Base-by-base conservation (phyloP, 352 stramenopile species). In the Phytophthora rubi region DNA sequence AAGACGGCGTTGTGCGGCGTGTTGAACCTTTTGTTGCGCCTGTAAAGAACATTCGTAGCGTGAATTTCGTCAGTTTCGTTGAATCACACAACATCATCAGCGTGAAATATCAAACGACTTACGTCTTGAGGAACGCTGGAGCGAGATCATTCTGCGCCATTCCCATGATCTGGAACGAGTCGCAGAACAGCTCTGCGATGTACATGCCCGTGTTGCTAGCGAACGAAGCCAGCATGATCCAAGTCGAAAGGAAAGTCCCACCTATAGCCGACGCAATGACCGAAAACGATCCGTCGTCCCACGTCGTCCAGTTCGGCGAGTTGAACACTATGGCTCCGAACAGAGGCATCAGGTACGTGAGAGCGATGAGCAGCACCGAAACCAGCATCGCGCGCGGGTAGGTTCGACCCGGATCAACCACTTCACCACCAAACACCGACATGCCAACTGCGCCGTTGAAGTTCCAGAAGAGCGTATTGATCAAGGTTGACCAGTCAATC, bases 401-500 rank as follows among this genome's bases (percentile, higher is more conserved):
- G 5, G 83, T 92, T 13, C 71, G 77, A 1, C 68, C 82, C 0
- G 92, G 92, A 70, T 94, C 86, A 6, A 85, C 70, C 18, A 98
- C 88, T 72, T 99, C 94, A 21, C 80, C 92, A 21, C 91, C 91
- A 66, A 98, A 98, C 0, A 85, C 86, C 2, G 89, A 95, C 30
- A 92, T 93, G 23, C 70, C 77, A 55, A 98, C 93, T 59, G 94
- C 98, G 15, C 89, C 94, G 72, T 98, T 98, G 55, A 97, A 91
- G 79, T 98, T 98, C 96, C 96, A 99, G 78, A 98, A 98, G n/a
- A 98, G 79, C 59, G 97, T 98, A 69, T 98, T 98, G 42, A 98
- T 76, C 44, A 96, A 94, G 15, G 83, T 79, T n/a, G 88, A 80
- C 90, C 68, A 75, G 35, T 75, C 61, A 44, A 75, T 64, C 62